phyloP scores from a whole-genome alignment of 768 basidiomycete species.

The Termitomyces bulborhizus region DNA sequence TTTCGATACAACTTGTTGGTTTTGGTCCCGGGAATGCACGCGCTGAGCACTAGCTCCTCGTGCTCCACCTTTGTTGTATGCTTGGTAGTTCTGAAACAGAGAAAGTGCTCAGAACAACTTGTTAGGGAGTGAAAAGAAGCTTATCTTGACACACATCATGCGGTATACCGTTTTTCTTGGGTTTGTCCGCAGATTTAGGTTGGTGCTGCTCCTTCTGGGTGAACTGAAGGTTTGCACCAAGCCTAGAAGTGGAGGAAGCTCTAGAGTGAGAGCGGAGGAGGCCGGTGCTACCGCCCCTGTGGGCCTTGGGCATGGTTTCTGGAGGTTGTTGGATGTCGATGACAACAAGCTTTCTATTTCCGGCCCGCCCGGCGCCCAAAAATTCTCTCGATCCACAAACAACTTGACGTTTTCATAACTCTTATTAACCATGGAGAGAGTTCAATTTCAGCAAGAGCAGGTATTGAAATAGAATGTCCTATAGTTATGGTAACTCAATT shows the following conservation, averaged over 20 bases:
- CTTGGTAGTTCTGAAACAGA: slow-evolving; percentile 12
- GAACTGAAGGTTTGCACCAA: slow-evolving; percentile 56
- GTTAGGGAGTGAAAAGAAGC: slow-evolving; percentile 10
- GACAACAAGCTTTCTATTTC: slow-evolving; percentile 6
- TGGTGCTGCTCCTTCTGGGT: slow-evolving; percentile 55
- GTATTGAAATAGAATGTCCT: slow-evolving; percentile 19
- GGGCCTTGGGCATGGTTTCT: slow-evolving; percentile 45
- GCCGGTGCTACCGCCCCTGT: slow-evolving; percentile 37
- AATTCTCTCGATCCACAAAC: slow-evolving; percentile 2
- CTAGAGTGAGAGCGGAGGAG: slow-evolving; percentile 59
- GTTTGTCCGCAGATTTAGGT: slow-evolving; percentile 42
- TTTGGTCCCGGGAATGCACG: slow-evolving; percentile 27
- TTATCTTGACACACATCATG: slow-evolving; percentile 37
- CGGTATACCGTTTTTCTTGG: slow-evolving; percentile 38
- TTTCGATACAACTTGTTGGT: slow-evolving; percentile 18
- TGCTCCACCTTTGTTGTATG: slow-evolving; percentile 20
- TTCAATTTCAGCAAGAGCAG: slow-evolving; percentile 93
- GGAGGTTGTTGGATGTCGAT: slow-evolving; percentile 8
- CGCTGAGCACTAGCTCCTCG: slow-evolving; percentile 31
- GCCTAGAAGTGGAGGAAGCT: slow-evolving; percentile 54
- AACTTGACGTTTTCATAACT: background rate
- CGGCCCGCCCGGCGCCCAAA: slow-evolving; percentile 13
- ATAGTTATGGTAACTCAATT: slow-evolving; percentile 6
- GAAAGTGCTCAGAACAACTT: background rate
- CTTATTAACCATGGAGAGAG: slow-evolving; percentile 70